phyloP scores from a whole-genome alignment of 2,329 filamentous ascomycete species.

The Fonsecaea monophora region DNA sequence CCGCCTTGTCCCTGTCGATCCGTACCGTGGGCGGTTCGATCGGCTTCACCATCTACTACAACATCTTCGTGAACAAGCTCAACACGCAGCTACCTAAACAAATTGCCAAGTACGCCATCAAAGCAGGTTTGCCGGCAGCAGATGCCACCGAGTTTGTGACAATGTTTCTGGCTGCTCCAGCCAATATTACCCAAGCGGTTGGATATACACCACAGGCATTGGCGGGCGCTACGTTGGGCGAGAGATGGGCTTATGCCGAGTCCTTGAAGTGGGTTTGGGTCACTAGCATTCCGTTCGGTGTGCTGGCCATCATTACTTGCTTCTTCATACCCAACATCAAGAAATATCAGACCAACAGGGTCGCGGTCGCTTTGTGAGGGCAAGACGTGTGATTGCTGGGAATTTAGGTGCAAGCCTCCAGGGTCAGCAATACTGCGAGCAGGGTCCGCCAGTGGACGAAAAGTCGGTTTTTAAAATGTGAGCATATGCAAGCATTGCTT shows the following conservation, averaged over 20 bases:
- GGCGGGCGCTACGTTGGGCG: constrained; percentile 16
- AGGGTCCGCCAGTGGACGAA: neutral
- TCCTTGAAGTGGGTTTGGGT: constrained; percentile 25
- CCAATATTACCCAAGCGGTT: neutral
- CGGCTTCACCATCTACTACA: constrained; percentile 24
- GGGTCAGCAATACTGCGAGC: too few species aligned
- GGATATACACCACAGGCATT: constrained; percentile 11
- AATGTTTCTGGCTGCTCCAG: constrained; percentile 18
- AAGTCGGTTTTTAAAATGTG: neutral
- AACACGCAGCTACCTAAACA: constrained; percentile 3
- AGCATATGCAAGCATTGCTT: neutral
- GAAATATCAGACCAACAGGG: constrained; percentile 19
- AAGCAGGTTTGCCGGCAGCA: constrained; percentile 17
- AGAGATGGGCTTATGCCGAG: constrained; percentile 23
- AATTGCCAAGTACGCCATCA: constrained; percentile 19
- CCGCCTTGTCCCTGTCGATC: constrained; percentile 19
- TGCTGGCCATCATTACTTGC: constrained; percentile 15
- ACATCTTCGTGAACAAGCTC: constrained; percentile 27
- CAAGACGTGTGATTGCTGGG: neutral
- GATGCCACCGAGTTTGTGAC: constrained; percentile 18
- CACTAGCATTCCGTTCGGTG: constrained; percentile 26
- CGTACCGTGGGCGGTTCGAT: constrained; percentile 28
- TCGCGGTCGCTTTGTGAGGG: constrained; percentile 21
- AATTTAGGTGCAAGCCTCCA: neutral
- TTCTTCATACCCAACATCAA: constrained; percentile 13